phyloP scores from a whole-genome alignment of 1,139 yeast species.

The Candida tropicalis region DNA sequence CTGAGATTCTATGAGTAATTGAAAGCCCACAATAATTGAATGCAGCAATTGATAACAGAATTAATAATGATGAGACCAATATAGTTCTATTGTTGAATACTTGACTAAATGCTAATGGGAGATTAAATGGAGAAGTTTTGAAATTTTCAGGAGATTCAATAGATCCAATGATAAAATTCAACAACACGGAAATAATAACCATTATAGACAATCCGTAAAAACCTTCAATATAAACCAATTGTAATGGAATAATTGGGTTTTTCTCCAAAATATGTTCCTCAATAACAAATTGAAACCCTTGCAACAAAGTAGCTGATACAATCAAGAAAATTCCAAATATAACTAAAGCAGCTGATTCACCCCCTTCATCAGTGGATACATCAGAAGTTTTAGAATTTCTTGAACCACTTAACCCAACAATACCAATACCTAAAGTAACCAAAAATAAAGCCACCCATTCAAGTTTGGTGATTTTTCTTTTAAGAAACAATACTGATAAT shows the following conservation, averaged over 20 bases:
- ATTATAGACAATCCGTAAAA: conserved; percentile 60
- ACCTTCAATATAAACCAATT: conserved; percentile 77
- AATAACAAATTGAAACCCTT: conserved; percentile 76
- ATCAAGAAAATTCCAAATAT: conserved; percentile 61
- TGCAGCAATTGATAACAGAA: conserved; percentile 71
- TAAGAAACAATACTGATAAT: conserved; percentile 65
- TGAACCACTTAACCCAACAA: conserved; percentile 75
- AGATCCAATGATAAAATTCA: conserved; percentile 45
- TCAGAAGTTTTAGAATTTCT: conserved; percentile 14
- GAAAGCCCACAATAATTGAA: conserved; percentile 79
- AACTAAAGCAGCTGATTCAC: conserved; percentile 22
- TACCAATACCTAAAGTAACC: conserved; percentile 67
- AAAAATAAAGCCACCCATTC: conserved; percentile 70
- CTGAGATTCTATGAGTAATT: conserved; percentile 65
- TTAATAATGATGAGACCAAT: conserved; percentile 56
- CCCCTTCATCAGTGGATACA: conserved; percentile 15
- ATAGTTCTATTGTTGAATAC: conserved; percentile 46
- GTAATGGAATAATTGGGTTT: conserved; percentile 60
- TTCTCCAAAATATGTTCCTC: conserved; percentile 69
- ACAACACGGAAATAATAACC: conserved; percentile 43
- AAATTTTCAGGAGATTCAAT: conserved; percentile 35
- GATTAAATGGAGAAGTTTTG: conserved; percentile 55
- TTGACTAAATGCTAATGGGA: conserved; percentile 53
- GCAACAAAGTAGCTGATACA: conserved; percentile 63
- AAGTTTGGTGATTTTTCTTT: conserved; percentile 54